These are phyloP conservation scores for Cyclospora cayetanensis DNA, from an alignment of 169 alveolate genomes.

Conservation along the genomic window DNA sequence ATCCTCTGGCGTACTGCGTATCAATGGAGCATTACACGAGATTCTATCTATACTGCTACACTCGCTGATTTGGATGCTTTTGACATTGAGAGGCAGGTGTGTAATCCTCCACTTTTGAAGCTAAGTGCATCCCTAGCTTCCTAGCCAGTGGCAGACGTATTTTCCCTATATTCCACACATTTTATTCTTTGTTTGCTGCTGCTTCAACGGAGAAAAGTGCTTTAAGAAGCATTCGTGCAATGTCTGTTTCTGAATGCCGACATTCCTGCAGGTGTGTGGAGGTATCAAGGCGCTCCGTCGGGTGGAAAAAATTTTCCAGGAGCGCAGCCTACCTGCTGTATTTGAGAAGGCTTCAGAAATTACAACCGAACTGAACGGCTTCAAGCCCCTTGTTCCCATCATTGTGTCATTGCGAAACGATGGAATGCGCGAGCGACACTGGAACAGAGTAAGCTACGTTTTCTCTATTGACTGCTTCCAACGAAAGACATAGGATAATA, in stretches of 20 bases:
- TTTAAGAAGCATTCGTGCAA: too few relatives aligned
- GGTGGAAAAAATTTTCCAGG: conserved; percentile 60
- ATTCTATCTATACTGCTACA: conserved; percentile 86
- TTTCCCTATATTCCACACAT: too few relatives aligned
- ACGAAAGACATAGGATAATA: too few relatives aligned
- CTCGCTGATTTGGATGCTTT: conserved; percentile 90
- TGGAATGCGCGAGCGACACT: conserved; percentile 95
- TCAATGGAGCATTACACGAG: conserved; percentile 87
- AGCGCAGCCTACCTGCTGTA: conserved; percentile 73
- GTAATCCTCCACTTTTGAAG: too few relatives aligned
- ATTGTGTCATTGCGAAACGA: conserved; percentile 90
- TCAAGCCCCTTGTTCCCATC: conserved; percentile 90
- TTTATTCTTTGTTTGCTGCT: too few relatives aligned
- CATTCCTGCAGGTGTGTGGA: conserved; percentile 3
- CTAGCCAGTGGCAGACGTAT: too few relatives aligned
- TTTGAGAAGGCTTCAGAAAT: conserved; percentile 81
- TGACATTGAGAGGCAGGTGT: conserved; percentile 62
- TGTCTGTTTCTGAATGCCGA: not conserved
- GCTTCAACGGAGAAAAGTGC: too few relatives aligned
- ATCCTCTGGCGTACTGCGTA: conserved; percentile 90
- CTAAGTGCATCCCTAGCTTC: too few relatives aligned
- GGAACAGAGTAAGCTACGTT: conserved; percentile 81
- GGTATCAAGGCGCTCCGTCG: conserved; percentile 43
- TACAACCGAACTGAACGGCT: conserved; percentile 86
- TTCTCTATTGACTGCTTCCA: not conserved